These are phyloP conservation scores for Yamadazyma phyllophila DNA, from an alignment of 805 yeast genomes.

Conservation along the genomic window DNA sequence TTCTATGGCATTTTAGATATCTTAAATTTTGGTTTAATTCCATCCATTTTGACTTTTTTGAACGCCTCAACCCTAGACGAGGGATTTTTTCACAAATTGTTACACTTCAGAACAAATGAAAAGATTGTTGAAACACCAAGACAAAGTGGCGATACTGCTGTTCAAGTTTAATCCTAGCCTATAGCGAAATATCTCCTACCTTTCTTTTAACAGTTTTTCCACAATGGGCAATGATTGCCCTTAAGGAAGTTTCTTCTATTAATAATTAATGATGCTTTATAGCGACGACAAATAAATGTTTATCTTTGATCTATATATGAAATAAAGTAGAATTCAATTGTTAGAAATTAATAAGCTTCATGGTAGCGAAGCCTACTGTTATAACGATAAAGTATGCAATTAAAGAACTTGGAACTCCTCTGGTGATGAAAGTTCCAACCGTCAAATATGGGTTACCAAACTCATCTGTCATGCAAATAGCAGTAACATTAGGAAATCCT, in stretches of 20 bases:
- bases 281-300: slow-evolving; percentile 1
- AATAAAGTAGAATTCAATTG: background rate
- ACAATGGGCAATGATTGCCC: too few species aligned
- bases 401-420: slow-evolving; percentile 88
- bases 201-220: background rate
- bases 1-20: slow-evolving; percentile 61
- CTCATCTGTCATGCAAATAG: slow-evolving; percentile 91
- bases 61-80: slow-evolving; percentile 26
- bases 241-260: background rate
- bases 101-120: slow-evolving; percentile 15
- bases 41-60: slow-evolving; percentile 33
- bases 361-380: slow-evolving; percentile 74
- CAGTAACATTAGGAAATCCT: slow-evolving; percentile 97
- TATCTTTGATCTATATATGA: background rate
- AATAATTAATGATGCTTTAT: background rate
- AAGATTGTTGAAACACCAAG: slow-evolving; percentile 34
- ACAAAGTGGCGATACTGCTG: slow-evolving; percentile 46
- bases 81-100: slow-evolving; percentile 20
- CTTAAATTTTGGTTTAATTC: slow-evolving; percentile 41
- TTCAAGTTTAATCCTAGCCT: slow-evolving; percentile 9
- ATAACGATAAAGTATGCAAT: slow-evolving; percentile 71
- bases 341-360: slow-evolving; percentile 45
- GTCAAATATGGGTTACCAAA: slow-evolving; percentile 87
- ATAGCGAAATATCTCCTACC: slow-evolving; percentile 4
- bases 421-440: slow-evolving; percentile 79